Base-by-base conservation (phyloP, 345 rosid species). In the Brassica rapa region DNA sequence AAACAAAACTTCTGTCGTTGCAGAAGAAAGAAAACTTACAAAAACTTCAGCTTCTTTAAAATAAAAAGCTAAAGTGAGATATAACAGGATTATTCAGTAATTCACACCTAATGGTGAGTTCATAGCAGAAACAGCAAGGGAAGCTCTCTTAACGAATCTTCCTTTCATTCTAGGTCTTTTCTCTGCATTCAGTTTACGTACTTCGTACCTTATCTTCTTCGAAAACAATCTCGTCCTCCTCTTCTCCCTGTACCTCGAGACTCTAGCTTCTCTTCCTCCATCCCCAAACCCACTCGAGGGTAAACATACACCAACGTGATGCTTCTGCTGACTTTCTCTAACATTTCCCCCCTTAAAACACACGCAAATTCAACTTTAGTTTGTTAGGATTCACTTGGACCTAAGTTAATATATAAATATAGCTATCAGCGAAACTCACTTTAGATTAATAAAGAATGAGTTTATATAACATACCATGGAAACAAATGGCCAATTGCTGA, bases 101-200 rank as follows among this genome's bases (percentile, higher is more conserved):
- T 73, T 66, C 6, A 66, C 65, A 67, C 73, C 33, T 32, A 68
- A 25, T 61, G 78, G 74, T 62, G 82, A 74, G 70, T 62, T 68
- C 37, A 68, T 2, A n/a, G 73, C 32, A 77, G 79, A 43, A 68
- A 14, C 53, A 68, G 74, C 80, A 37, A 83, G 88, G 2, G 86
- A 60, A 8, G 93, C 24, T 82, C 96, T 88, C 86, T 95, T 95
- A 7, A 95, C 98, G 75, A 95, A 95, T 77, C 99, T 88, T 62
- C 98, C 98, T 82, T 94, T 94, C 97, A 94, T 94, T 74, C 98
- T 71, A 2, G 98, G 98, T 87, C 98, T 91, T 83, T 95, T 95
- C 88, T 95, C 98, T 0, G 99, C 99, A 65, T 95, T 95, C 83
- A 92, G 37, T 75, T 91, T 95, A 70, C 99, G 85, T 8, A 94